Evolutionary conservation across 495 filamentous ascomycete species (phyloP), one percentile per base, ranked within the genome.

Genomic region (Collariella sp.): DNA sequence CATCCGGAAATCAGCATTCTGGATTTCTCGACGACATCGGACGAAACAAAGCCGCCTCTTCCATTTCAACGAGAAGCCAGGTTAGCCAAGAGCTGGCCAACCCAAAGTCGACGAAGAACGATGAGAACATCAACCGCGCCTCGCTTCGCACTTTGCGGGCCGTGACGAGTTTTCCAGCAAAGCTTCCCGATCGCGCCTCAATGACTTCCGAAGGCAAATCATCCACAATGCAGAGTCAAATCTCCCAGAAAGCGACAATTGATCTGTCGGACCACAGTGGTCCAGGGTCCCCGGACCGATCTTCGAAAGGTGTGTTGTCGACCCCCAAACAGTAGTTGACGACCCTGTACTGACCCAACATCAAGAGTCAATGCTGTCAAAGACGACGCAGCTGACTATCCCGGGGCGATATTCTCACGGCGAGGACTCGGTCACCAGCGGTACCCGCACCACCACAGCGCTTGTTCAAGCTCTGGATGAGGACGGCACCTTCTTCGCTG

Each of bases 331-430:
- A 5, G 10, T 13, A 19, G 19, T 5, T 0, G 11, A 5, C 1
- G 15, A 12, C 45, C 1, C 47, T 33, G 5, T 7, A 13, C 54
- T 59, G 38, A 59, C 16, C 10, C 13, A 3, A 47, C 31, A n/a
- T 26, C 12, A 55, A 72, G 75, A 72, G 55, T 75, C 73, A 2
- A 66, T 68, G 7, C 52, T 73, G 26, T 76, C 73, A 0, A 72
- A 65, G 60, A 63, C 69, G 58, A 74, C 70, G 16, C 61, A 69
- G 3, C 43, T 63, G 24, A 70, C 72, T 39, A 57, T 63, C 24
- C 61, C 66, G 20, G 65, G 67, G 0, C 15, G 31, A n/a, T 39
- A 48, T 12, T 38, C 16, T 15, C 50, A 40, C 3, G 22, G 39
- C 2, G 50, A 31, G 1, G 20, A 13, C 13, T 29, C 42, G 18